These are phyloP conservation scores for Lactuca saligna DNA, from an alignment of 129 eudicot species.

Conservation along the genomic window DNA sequence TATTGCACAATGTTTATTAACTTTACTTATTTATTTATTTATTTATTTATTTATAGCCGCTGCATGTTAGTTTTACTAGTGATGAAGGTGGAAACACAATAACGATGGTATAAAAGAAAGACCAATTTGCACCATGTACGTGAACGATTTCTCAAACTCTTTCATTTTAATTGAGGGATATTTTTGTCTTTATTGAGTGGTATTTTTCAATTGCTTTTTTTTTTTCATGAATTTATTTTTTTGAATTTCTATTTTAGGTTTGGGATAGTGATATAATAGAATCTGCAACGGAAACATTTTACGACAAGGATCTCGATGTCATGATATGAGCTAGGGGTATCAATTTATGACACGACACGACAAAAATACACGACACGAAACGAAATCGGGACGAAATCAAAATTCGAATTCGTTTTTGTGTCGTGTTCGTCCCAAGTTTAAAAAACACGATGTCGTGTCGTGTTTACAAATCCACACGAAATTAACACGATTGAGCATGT, in stretches of 20 bases:
- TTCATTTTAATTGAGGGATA: conserved; percentile 1
- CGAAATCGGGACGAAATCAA: no score
- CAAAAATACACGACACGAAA: no score
- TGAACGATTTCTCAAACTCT: conserved; percentile 7
- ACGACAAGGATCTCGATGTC: conserved; percentile 51
- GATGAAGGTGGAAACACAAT: conserved; percentile 94
- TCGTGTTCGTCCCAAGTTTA: no score
- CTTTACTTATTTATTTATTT: background rate
- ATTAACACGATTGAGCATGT: no score
- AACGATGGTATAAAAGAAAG: conserved; percentile 82
- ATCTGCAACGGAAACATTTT: conserved; percentile 84
- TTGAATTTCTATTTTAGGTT: conserved; percentile 53
- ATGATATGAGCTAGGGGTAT: conserved; percentile 83
- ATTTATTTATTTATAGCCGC: conserved; percentile 67
- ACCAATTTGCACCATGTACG: conserved; percentile 92
- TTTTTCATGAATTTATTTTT: background rate
- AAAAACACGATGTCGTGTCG: no score
- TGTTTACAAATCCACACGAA: no score
- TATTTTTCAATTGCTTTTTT: background rate
- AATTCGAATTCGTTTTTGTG: no score
- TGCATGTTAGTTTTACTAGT: conserved; percentile 75
- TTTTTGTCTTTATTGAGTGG: background rate
- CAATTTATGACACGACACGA: no score
- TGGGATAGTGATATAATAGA: conserved; percentile 95
- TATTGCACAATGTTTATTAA: conserved; percentile 9